Evolutionary conservation across 441 rosid genomes (phyloP).

Genomic region (Manihot esculenta): DNA sequence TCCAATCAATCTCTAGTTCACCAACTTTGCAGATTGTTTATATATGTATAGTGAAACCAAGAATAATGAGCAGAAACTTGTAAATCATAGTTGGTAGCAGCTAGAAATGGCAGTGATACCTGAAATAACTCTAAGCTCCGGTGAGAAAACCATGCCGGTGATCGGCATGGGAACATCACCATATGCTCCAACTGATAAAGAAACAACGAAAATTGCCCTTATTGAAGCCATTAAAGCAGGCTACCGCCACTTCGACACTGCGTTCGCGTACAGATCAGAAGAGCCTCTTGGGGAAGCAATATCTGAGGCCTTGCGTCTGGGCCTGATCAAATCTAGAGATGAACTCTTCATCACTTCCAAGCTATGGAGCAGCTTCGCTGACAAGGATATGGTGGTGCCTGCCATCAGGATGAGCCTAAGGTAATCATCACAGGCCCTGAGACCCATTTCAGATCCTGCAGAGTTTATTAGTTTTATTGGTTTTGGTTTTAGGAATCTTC

Average conservation of each 20-base stretch:
- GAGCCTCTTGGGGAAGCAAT: background rate
- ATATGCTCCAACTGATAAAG: background rate
- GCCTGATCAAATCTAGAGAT: background rate
- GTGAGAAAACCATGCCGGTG: background rate
- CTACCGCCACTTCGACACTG: slow-evolving; percentile 26
- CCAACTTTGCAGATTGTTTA: too few relatives aligned
- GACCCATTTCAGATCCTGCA: background rate
- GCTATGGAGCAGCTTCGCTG: background rate
- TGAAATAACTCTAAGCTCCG: background rate
- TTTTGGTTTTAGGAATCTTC: slow-evolving; percentile 14
- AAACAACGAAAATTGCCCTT: background rate
- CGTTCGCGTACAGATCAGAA: background rate
- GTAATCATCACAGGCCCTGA: background rate
- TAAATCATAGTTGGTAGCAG: too few relatives aligned
- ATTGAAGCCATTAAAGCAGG: slow-evolving; percentile 13
- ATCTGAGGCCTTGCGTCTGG: background rate
- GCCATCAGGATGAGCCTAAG: background rate
- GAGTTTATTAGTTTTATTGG: background rate
- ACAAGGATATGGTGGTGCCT: background rate
- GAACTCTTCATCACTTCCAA: background rate
- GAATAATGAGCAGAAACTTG: too few relatives aligned
- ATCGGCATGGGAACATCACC: slow-evolving; percentile 11
- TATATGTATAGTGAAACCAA: too few relatives aligned
- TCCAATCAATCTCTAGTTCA: too few relatives aligned
- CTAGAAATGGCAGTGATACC: background rate